Evolutionary conservation across 2,329 filamentous ascomycete species (phyloP), one percentile per base, ranked within the genome.

Genomic region (Talaromyces funiculosus): DNA sequence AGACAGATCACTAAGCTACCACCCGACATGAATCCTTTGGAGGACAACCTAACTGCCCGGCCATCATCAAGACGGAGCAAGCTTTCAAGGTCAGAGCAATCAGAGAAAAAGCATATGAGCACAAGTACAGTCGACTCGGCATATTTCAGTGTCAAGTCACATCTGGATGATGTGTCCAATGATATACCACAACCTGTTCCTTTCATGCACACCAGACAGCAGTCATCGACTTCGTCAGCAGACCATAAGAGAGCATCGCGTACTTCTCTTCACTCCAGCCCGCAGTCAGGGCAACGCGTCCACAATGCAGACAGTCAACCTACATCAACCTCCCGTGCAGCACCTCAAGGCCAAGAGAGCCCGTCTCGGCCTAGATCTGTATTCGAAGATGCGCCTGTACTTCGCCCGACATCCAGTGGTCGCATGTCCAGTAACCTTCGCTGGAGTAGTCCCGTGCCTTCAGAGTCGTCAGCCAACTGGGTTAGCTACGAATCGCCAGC

Each of bases 21-120:
- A 5, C 92, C 93, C 0, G 93, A 97, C 70, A 91, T 96, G 89
- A 97, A 97, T 72, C 93, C 93, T 1, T 81, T 97, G 14, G 92
- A 97, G 72, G 86, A 90, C 65, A 87, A 93, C 68, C 78, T 96
- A 61, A 97, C 92, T 1, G 86, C 90, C 61, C 80, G 76, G 70
- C 73, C 65, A 74, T 91, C 95, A 76, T 51, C 54, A 18, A 45
- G 57, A 22, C 51, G 51, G 16, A 49, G 58, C 42, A 92, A 92
- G 79, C 85, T 89, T 69, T 92, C 90, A 71, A 85, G 84, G 66
- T 84, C 82, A 0, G 81, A 84, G 16, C 78, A 81, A 8, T 40
- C 57, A 5, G 57, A 59, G 57, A 84, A 89, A 63, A 89, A 89
- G 72, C 84, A 87, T 59, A 73, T 85, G 54, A 83, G 81, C 60